These are phyloP conservation scores for Tephrocybe sp. DNA, from an alignment of 768 basidiomycete species.

Conservation along the genomic window DNA sequence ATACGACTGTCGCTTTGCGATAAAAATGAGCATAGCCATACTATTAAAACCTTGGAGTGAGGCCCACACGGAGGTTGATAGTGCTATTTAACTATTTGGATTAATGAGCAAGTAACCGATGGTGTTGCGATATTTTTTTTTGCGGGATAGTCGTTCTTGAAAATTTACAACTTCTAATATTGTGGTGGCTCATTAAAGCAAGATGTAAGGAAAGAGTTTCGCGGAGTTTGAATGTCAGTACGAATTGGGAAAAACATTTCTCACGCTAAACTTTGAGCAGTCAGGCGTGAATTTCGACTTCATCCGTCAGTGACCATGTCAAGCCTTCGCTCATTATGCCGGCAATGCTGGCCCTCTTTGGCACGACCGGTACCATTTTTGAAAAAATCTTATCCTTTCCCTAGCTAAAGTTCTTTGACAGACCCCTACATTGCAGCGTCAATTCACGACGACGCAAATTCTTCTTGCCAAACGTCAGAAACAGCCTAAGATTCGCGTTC, in stretches of 20 bases:
- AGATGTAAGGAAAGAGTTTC: no score
- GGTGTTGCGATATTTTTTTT: no score
- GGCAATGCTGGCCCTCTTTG: slow-evolving; percentile 23
- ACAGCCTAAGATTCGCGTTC: slow-evolving; percentile 47
- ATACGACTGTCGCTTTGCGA: no score
- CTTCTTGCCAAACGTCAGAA: slow-evolving; percentile 49
- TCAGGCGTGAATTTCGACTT: neutral
- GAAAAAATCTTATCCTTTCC: neutral
- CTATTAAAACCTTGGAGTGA: no score
- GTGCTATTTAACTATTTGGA: no score
- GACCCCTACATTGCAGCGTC: slow-evolving; percentile 26
- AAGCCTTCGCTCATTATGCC: slow-evolving; percentile 22
- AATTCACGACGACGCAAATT: slow-evolving; percentile 51
- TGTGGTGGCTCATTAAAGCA: no score
- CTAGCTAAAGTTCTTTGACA: slow-evolving; percentile 4
- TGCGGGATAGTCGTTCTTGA: no score
- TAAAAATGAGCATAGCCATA: no score
- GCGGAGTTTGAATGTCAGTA: no score
- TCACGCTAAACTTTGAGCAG: slow-evolving; percentile 4
- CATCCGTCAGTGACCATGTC: slow-evolving; percentile 8
- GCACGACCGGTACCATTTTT: slow-evolving; percentile 11
- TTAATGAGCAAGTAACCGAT: no score
- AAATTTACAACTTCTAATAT: no score
- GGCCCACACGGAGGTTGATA: no score
- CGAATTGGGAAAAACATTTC: neutral